Evolutionary conservation across 106 monocot species (phyloP), one percentile per base, ranked within the genome.

Genomic region (Dendrobium catenatum): DNA sequence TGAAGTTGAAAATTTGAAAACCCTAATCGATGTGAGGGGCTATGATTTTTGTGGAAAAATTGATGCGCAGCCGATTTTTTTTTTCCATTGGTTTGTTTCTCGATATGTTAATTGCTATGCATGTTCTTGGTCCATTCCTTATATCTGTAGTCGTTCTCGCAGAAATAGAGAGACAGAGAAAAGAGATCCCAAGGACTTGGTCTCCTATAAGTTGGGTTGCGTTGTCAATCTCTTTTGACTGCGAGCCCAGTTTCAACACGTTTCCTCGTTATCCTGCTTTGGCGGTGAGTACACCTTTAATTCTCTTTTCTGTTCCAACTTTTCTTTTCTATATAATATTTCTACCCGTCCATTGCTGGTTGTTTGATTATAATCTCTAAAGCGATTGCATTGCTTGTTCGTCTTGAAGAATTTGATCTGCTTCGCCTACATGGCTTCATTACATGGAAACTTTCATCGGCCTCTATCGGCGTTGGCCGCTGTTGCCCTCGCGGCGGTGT

Each of bases 401-500:
- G 0, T 72, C 33, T 72, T 16, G 33, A 29, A 37, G 33, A 37
- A 72, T 74, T 44, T 44, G 42, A 43, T 74, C 74, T 41, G 26
- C 43, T 74, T n/a, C 19, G 42, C 27, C 76, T 9, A 4, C 76
- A 98, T 98, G 98, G 91, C 89, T 82, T 94, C 80, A 13, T 61
- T 98, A 20, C 81, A 82, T 22, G 94, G 92, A 40, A 78, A 80
- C 20, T 80, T 98, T 42, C 91, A 98, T 17, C 90, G 94, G 9
- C 98, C 98, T 73, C 79, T 98, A 51, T 91, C 98, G 11, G 88
- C 98, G 41, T 80, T 82, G 29, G 94, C 93, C 9, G 90, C 88
- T 6, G 80, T 93, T 4, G 91, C 85, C 5, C 79, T 95, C 19
- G 94, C 98, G 7, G 83, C 94, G 0, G 89, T 86, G 11, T 98